Evolutionary conservation across 768 basidiomycete species (phyloP).

Genomic region (Russula earlei): DNA sequence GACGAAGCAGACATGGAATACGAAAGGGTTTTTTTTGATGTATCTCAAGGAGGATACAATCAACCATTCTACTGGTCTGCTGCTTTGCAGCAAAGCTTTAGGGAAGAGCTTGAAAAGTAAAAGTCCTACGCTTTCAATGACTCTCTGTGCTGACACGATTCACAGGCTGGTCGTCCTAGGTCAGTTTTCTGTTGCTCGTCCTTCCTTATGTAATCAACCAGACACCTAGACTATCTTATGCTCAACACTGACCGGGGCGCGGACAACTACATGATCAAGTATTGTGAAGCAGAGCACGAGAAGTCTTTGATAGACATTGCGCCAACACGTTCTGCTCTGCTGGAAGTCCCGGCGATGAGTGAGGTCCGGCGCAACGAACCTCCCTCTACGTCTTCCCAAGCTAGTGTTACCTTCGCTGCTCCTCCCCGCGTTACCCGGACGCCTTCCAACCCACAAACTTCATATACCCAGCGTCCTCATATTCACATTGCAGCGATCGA

Average conservation of each 20-base stretch:
- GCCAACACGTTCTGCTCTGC: slow-evolving; percentile 55
- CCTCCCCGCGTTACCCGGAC: slow-evolving; percentile 19
- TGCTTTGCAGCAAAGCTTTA: slow-evolving; percentile 68
- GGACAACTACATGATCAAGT: slow-evolving; percentile 91
- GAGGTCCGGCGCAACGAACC: slow-evolving; percentile 43
- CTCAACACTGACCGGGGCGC: slow-evolving; percentile 84
- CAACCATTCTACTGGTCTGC: slow-evolving; percentile 79
- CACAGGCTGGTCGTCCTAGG: slow-evolving; percentile 75
- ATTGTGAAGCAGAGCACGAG: slow-evolving; percentile 73
- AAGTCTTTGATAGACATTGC: slow-evolving; percentile 72
- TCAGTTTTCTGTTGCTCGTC: slow-evolving; percentile 26
- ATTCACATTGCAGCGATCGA: slow-evolving; percentile 91
- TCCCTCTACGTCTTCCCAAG: slow-evolving; percentile 22
- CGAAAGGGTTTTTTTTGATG: slow-evolving; percentile 58
- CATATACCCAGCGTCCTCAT: slow-evolving; percentile 59
- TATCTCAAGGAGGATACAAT: slow-evolving; percentile 46
- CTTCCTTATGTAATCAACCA: neutral
- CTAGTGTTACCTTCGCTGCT: slow-evolving; percentile 19
- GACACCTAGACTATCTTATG: slow-evolving; percentile 69
- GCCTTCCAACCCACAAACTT: slow-evolving; percentile 15
- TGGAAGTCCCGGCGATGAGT: slow-evolving; percentile 66
- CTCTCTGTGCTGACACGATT: slow-evolving; percentile 15
- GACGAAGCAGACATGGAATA: slow-evolving; percentile 72
- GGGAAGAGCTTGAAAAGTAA: slow-evolving; percentile 83
- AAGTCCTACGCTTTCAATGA: slow-evolving; percentile 21